phyloP scores from a whole-genome alignment of 2,329 filamentous ascomycete genomes.

The Curvularia hawaiiensis region DNA sequence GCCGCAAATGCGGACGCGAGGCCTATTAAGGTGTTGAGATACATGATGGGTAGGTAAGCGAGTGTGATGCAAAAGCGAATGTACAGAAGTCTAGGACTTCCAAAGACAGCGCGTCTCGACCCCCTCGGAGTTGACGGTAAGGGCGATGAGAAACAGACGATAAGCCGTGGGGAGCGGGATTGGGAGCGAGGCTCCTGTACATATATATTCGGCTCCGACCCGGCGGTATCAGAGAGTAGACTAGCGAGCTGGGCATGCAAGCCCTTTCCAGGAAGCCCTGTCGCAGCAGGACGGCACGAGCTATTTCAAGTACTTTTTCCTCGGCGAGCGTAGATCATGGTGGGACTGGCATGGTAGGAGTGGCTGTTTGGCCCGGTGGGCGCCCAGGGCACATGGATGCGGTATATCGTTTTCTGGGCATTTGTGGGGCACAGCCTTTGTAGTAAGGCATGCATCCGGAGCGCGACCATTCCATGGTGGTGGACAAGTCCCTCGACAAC shows the following conservation, averaged over 20 bases:
- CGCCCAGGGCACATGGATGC: conserved; percentile 21
- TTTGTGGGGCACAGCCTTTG: conserved; percentile 24
- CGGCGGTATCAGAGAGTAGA: conserved; percentile 25
- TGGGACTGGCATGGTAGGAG: conserved; percentile 10
- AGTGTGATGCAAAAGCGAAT: conserved; percentile 44
- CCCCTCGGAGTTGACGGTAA: conserved; percentile 23
- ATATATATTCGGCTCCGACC: conserved; percentile 30
- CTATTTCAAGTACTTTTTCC: conserved; percentile 28
- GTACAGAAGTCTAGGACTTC: conserved; percentile 45
- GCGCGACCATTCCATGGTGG: background rate
- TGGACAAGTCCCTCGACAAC: background rate
- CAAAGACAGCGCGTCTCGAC: conserved; percentile 24
- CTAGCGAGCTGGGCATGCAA: conserved; percentile 36
- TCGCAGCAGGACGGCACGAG: conserved; percentile 15
- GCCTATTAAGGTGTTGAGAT: conserved; percentile 37
- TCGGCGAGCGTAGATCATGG: conserved; percentile 28
- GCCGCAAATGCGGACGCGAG: conserved; percentile 38
- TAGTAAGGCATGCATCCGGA: background rate
- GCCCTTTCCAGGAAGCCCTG: conserved; percentile 25
- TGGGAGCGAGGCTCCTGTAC: conserved; percentile 17
- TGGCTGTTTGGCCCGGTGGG: conserved; percentile 5
- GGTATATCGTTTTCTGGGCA: conserved; percentile 20
- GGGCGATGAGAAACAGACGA: conserved; percentile 23
- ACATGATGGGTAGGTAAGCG: conserved; percentile 39
- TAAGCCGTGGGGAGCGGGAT: conserved; percentile 23